Conservation (phyloP, 2,329 filamentous ascomycete species). For the Nigrospora oryzae region DNA sequence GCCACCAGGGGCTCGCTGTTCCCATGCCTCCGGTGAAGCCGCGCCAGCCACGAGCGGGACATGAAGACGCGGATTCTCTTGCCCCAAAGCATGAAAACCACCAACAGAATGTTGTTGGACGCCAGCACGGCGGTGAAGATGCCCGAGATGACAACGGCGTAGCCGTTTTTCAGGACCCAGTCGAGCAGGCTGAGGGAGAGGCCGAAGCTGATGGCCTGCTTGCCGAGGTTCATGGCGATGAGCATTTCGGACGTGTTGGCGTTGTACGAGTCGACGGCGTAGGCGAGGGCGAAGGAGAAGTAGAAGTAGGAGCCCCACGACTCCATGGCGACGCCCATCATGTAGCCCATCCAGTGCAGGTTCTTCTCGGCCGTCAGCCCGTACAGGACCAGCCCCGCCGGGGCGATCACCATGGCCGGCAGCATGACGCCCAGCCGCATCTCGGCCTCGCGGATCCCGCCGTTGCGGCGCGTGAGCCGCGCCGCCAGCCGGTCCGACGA, state of each 20-base stretch:
- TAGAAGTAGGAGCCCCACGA: slow-evolving; percentile 44
- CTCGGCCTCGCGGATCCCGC: slow-evolving; percentile 32
- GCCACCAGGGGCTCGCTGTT: slow-evolving; percentile 1
- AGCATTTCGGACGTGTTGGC: slow-evolving; percentile 55
- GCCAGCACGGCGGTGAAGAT: slow-evolving; percentile 39
- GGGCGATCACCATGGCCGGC: slow-evolving; percentile 22
- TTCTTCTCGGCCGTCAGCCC: slow-evolving; percentile 24
- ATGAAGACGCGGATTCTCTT: slow-evolving; percentile 39
- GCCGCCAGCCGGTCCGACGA: slow-evolving; percentile 28
- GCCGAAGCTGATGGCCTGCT: slow-evolving; percentile 46
- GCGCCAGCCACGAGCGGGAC: slow-evolving; percentile 36
- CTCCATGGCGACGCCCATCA: slow-evolving; percentile 37
- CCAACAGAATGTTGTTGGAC: slow-evolving; percentile 36
- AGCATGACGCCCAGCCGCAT: slow-evolving; percentile 28
- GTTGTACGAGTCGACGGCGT: slow-evolving; percentile 51
- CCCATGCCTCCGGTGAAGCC: slow-evolving; percentile 26
- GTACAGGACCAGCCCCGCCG: slow-evolving; percentile 28
- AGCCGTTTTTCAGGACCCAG: slow-evolving; percentile 40
- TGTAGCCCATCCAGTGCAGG: slow-evolving; percentile 37
- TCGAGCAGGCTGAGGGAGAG: slow-evolving; percentile 40
- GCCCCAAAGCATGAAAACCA: slow-evolving; percentile 41
- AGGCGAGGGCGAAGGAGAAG: slow-evolving; percentile 50
- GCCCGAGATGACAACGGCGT: slow-evolving; percentile 40
- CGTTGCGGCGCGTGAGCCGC: slow-evolving; percentile 26
- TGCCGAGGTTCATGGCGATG: slow-evolving; percentile 50